These are phyloP conservation scores for Podospora pseudoanserina DNA, from an alignment of 495 filamentous ascomycete genomes.

Conservation along the genomic window DNA sequence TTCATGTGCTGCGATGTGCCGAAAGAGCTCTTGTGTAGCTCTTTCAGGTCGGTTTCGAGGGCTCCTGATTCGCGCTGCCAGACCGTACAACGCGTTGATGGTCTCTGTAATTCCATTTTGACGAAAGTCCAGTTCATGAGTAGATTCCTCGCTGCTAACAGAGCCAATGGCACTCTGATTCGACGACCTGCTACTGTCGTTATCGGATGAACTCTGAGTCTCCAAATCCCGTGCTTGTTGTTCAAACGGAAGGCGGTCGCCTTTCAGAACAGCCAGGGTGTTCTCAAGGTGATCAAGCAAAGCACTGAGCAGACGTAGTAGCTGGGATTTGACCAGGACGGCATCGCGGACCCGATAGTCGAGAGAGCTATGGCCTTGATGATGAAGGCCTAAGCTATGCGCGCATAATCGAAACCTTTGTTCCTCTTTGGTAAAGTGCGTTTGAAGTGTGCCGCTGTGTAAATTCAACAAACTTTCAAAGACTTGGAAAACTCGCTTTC, in stretches of 20 bases:
- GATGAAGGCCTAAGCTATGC: slow-evolving; percentile 16
- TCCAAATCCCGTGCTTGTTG: neutral
- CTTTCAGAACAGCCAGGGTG: neutral
- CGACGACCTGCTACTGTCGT: neutral
- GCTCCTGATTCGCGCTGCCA: slow-evolving; percentile 8
- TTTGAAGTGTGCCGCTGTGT: neutral
- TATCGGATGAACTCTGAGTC: neutral
- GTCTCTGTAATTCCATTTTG: slow-evolving; percentile 1
- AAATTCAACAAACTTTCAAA: neutral
- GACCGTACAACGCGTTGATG: slow-evolving; percentile 6
- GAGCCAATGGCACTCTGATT: neutral
- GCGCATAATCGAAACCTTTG: slow-evolving; percentile 22
- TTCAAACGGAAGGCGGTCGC: neutral
- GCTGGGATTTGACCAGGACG: slow-evolving; percentile 6
- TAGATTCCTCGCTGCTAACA: neutral
- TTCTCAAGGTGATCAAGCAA: neutral
- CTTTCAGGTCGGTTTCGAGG: slow-evolving; percentile 4
- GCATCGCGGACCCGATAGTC: slow-evolving; percentile 24
- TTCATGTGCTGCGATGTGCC: neutral
- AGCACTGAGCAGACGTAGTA: neutral
- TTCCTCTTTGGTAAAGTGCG: neutral
- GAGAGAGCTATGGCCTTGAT: slow-evolving; percentile 20
- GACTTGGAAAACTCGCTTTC: neutral
- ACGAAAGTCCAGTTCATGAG: slow-evolving; percentile 13
- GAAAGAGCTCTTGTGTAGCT: slow-evolving; percentile 2